phyloP scores from a whole-genome alignment of 768 basidiomycete genomes.

The Auricularia auricula-judae region DNA sequence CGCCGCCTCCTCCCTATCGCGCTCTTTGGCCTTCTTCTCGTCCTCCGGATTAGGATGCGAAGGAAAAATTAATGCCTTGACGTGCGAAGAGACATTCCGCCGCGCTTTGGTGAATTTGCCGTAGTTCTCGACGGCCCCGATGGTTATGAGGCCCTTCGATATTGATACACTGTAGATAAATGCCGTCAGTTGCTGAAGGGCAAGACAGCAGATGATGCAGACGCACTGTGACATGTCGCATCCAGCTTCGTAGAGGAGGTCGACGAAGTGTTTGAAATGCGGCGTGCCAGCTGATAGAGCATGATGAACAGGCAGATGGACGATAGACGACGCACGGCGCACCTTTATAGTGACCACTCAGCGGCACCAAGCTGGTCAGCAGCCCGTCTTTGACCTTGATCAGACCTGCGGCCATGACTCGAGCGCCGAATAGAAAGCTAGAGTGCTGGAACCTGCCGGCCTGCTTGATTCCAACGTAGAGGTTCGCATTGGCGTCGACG shows the following conservation, averaged over 20 bases:
- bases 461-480: not conserved
- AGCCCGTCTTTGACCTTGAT: not conserved
- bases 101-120: not conserved
- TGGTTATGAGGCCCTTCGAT: not conserved
- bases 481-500: not conserved
- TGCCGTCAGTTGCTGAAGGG: not conserved
- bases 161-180: not conserved
- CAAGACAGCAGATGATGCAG: not conserved
- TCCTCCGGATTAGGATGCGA: not conserved
- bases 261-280: not conserved
- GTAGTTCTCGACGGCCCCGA: not conserved
- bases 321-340: not conserved
- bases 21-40: not conserved
- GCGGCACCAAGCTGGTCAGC: not conserved
- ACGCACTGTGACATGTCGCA: slow-evolving; percentile 1
- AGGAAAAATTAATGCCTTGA: not conserved
- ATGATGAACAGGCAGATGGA: not conserved
- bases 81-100: not conserved
- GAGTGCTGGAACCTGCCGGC: not conserved
- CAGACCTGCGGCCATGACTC: not conserved
- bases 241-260: not conserved
- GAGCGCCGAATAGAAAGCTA: not conserved
- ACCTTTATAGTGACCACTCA: not conserved
- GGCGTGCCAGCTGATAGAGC: not conserved
- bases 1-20: not conserved